Percentiles rank a stretch among this genome's conserved stretches.
These are phyloP conservation scores for Plasmodiophora brassicae DNA, from an alignment of 208 protist genomes.

Conservation along the genomic window DNA sequence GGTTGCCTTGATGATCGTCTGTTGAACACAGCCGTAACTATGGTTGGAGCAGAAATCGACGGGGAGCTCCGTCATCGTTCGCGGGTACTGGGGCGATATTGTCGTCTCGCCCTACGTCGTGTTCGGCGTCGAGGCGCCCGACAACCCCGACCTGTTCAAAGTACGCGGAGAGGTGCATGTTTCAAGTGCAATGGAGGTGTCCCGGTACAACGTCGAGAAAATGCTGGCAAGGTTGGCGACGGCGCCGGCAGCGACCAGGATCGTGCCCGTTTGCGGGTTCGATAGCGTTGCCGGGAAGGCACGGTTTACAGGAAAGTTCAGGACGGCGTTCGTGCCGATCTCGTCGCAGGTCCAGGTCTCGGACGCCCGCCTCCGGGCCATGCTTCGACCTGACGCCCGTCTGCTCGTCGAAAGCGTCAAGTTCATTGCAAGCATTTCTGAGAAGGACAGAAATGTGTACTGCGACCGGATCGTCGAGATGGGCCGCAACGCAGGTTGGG, in stretches of 20 bases:
- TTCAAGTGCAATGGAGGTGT: neutral
- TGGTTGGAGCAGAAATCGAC: constrained; percentile 1
- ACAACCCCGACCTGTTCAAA: neutral
- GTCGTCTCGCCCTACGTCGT: neutral
- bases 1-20: neutral
- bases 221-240: no score
- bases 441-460: neutral
- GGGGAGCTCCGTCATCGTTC: neutral
- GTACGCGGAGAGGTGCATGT: neutral
- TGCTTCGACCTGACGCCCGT: neutral
- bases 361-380: neutral
- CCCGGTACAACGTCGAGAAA: neutral
- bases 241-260: no score
- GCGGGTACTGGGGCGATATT: constrained; percentile 2
- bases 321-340: neutral
- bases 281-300: neutral
- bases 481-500: no score
- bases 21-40: constrained; percentile 15
- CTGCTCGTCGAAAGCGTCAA: neutral
- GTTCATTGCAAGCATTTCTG: neutral
- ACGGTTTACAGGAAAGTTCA: neutral
- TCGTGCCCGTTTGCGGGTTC: neutral
- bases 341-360: neutral
- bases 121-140: neutral
- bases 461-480: no score